A percentile compares a stretch with the other conserved stretches of the same genome.
These are phyloP conservation scores for Papiliotrema laurentii DNA, from an alignment of 1,284 basidiomycete species.

Conservation along the genomic window DNA sequence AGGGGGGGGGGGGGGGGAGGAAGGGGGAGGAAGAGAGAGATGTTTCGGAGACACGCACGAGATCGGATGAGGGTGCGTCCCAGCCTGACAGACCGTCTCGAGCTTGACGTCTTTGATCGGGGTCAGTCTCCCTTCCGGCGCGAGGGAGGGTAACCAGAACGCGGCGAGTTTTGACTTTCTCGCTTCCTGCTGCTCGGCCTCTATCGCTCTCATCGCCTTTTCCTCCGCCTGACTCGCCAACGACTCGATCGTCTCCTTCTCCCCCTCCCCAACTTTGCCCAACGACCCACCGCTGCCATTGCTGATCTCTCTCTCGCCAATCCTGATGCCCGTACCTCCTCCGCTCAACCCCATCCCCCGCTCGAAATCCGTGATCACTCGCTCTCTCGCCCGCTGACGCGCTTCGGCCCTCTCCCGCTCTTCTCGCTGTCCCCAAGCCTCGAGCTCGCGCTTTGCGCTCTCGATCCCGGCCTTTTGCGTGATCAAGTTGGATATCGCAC, in stretches of 20 bases:
- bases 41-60: slow-evolving; percentile 54
- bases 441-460: slow-evolving; percentile 69
- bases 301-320: background rate
- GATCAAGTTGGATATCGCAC: slow-evolving; percentile 51
- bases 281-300: slow-evolving; percentile 5
- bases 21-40: slow-evolving; percentile 1
- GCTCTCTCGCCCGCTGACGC: slow-evolving; percentile 67
- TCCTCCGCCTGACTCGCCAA: slow-evolving; percentile 76
- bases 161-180: slow-evolving; percentile 83
- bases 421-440: slow-evolving; percentile 66
- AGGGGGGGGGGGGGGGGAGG: background rate
- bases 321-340: background rate
- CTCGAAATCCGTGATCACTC: slow-evolving; percentile 82
- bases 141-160: slow-evolving; percentile 87
- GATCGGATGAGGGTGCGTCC: slow-evolving; percentile 61
- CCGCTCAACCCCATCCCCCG: slow-evolving; percentile 58
- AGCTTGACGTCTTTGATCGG: slow-evolving; percentile 73
- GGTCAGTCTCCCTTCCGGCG: slow-evolving; percentile 64
- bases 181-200: slow-evolving; percentile 71
- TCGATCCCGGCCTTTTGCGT: slow-evolving; percentile 87
- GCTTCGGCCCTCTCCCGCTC: slow-evolving; percentile 66
- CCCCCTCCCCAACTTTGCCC: slow-evolving; percentile 50
- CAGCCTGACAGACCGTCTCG: slow-evolving; percentile 78
- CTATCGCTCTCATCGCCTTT: slow-evolving; percentile 70
- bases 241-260: slow-evolving; percentile 61